Evolutionary conservation across 805 yeast genomes (phyloP), one percentile per base, ranked within the genome.

Genomic region (Candida railenensis): DNA sequence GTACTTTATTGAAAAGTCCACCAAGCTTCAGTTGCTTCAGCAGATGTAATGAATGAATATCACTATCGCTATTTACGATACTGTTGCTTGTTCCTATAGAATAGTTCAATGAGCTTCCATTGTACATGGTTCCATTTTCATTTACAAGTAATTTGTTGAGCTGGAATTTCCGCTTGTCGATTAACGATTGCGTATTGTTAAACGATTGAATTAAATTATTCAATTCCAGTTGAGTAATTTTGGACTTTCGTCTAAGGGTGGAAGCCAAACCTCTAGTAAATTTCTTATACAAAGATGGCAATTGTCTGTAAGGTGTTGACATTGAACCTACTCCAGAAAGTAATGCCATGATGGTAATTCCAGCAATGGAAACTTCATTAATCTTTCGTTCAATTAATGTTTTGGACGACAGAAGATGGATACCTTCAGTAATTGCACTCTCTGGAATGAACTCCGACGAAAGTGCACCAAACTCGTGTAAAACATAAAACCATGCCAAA

Each of bases 271-370:
- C 8, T 5, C 20, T 18, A 5, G 30, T 34, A 12, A 16, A 33
- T 15, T 32, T 45, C 16, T 30, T 45, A 22, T 34, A 34, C 42
- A 15, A 30, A 7, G 25, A 21, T 22, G 28, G 36, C 33, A 62
- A 55, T 22, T 54, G 45, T 22, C 61, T 57, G 50, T 61, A 69
- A 7, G 80, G 73, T 0, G 80, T 75, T 37, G 79, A 69, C 12
- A 74, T 60, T 4, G 79, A 73, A 1, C 82, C 83, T 37, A 78
- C 67, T 2, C 83, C 83, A 9, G 80, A 77, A 16, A 79, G 59
- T 1, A 75, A 51, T 0, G 81, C 78, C 44, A 79, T 66, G 43
- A 75, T 68, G n/a, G 78, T 65, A 25, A 79, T 72, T 0, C 84
- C 84, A 22, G 75, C 63, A 38, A 78, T 56, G 3, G 76, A 67